phyloP scores from a whole-genome alignment of 2,329 filamentous ascomycete species.

The Aspergillus hortae region DNA sequence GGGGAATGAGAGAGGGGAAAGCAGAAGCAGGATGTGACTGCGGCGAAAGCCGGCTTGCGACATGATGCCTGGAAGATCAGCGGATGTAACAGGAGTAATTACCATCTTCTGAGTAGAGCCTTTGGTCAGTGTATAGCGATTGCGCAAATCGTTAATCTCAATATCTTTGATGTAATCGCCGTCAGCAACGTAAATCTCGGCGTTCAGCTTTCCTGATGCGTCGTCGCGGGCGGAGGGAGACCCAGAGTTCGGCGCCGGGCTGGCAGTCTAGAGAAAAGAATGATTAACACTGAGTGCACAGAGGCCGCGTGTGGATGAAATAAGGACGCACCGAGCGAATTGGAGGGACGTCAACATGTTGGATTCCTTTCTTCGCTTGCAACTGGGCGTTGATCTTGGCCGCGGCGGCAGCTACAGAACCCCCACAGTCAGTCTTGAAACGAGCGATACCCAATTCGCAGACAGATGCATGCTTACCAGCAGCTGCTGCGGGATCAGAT shows the following conservation, averaged over 20 bases:
- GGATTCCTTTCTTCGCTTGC: slow-evolving; percentile 81
- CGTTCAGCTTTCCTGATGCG: slow-evolving; percentile 62
- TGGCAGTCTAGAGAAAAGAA: slow-evolving; percentile 37
- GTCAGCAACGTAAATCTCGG: slow-evolving; percentile 90
- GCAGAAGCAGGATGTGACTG: slow-evolving; percentile 33
- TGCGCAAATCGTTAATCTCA: slow-evolving; percentile 95
- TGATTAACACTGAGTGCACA: neutral
- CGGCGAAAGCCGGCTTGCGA: slow-evolving; percentile 36
- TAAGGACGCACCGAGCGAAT: slow-evolving; percentile 57
- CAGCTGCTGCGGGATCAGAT: slow-evolving; percentile 70
- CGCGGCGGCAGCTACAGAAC: slow-evolving; percentile 70
- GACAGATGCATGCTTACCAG: slow-evolving; percentile 54
- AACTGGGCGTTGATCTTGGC: slow-evolving; percentile 81
- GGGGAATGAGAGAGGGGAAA: slow-evolving; percentile 28
- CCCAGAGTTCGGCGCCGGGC: slow-evolving; percentile 54
- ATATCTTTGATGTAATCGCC: slow-evolving; percentile 99
- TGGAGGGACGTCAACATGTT: slow-evolving; percentile 84
- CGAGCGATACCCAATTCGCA: neutral
- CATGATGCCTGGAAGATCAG: slow-evolving; percentile 58
- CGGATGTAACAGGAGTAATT: slow-evolving; percentile 73
- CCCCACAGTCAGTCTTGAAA: slow-evolving; percentile 10
- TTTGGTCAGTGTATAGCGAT: slow-evolving; percentile 95
- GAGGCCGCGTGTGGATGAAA: slow-evolving; percentile 11
- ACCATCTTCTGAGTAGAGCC: slow-evolving; percentile 98
- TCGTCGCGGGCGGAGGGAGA: slow-evolving; percentile 46